A percentile compares a stretch with the other conserved stretches of the same genome.
phyloP scores from a whole-genome alignment of 306 rosid genomes.

The Benincasa hispida region DNA sequence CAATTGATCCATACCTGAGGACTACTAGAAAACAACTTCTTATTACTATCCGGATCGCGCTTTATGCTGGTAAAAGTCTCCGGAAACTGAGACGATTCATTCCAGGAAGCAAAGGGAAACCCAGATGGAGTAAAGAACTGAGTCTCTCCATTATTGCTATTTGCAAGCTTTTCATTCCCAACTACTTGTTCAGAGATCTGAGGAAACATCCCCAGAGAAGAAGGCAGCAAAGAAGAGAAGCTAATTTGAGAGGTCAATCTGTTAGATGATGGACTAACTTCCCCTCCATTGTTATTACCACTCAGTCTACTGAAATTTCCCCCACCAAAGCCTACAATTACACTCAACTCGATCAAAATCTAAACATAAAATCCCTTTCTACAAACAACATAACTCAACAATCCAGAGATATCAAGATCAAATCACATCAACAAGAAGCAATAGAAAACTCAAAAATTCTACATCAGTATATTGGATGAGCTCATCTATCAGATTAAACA shows the following conservation, averaged over 20 bases:
- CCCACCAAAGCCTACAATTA: slow-evolving; percentile 38
- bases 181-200: slow-evolving; percentile 38
- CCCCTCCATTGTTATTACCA: slow-evolving; percentile 23
- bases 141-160: slow-evolving; percentile 25
- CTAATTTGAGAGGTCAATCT: slow-evolving; percentile 45
- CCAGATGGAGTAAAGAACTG: slow-evolving; percentile 22
- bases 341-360: slow-evolving; percentile 7
- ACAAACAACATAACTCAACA: neutral
- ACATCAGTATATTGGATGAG: neutral
- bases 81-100: slow-evolving; percentile 32
- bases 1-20: slow-evolving; percentile 31
- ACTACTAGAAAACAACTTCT: slow-evolving; percentile 32
- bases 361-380: neutral
- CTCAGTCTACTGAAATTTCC: slow-evolving; percentile 26
- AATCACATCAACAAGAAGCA: neutral
- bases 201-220: slow-evolving; percentile 50
- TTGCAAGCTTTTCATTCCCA: slow-evolving; percentile 30
- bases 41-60: slow-evolving; percentile 36
- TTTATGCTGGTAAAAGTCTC: slow-evolving; percentile 31
- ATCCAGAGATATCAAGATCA: neutral
- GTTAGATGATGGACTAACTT: slow-evolving; percentile 27
- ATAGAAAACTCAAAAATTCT: neutral
- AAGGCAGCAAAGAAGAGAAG: slow-evolving; percentile 38
- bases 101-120: slow-evolving; percentile 48
- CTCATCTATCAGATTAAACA: neutral